A percentile compares a stretch with the other conserved stretches of the same genome.
These are phyloP conservation scores for Picea engelmannii DNA, from an alignment of 83 land plant species.

Conservation along the genomic window DNA sequence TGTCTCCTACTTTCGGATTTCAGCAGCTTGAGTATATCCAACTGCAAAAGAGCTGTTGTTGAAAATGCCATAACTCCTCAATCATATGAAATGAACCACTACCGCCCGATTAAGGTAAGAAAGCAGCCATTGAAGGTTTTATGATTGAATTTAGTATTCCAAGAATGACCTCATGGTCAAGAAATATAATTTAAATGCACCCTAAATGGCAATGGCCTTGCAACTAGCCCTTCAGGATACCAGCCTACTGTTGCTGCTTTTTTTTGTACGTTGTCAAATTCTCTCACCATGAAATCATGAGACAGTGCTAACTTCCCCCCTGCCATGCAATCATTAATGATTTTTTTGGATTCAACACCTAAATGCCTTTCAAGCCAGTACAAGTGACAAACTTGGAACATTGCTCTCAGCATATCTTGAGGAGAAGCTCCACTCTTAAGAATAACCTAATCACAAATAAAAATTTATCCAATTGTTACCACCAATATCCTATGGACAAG, in stretches of 20 bases:
- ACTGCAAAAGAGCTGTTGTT: background rate
- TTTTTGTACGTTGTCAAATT: conserved; percentile 50
- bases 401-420: conserved; percentile 71
- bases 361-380: conserved; percentile 67
- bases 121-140: background rate
- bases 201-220: conserved; percentile 64
- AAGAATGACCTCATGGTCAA: background rate
- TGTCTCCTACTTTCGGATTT: background rate
- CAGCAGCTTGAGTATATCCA: background rate
- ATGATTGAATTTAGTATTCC: background rate
- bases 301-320: conserved; percentile 68
- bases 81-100: background rate
- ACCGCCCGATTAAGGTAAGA: background rate
- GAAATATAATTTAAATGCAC: conserved; percentile 30
- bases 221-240: conserved; percentile 69
- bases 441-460: conserved; percentile 32
- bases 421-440: conserved; percentile 56
- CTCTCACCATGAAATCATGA: conserved; percentile 59
- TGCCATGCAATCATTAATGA: conserved; percentile 46
- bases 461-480: background rate
- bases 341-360: conserved; percentile 38
- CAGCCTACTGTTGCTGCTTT: conserved; percentile 57
- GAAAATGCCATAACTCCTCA: no score
- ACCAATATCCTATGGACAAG: background rate
- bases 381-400: conserved; percentile 66